Conservation (phyloP, 257 asterid genomes). For the Nyctanthes arbortristis region DNA sequence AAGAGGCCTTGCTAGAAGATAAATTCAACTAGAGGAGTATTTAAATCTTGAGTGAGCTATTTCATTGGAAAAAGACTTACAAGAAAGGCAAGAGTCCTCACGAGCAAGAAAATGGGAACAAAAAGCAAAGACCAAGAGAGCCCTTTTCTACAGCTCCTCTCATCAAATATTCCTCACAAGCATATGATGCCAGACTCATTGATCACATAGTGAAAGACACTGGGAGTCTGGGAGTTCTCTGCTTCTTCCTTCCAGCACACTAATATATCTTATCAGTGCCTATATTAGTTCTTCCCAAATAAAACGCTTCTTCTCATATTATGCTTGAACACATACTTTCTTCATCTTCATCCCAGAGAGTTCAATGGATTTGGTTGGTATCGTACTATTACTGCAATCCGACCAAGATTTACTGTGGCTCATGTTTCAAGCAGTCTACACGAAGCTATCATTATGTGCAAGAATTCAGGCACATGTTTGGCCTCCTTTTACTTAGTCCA, state of each 20-base stretch:
- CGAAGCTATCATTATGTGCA: conserved; percentile 1
- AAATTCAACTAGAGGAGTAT: conserved; percentile 8
- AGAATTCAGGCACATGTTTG: background rate
- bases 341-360: conserved; percentile 11
- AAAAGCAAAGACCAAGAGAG: background rate
- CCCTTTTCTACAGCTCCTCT: background rate
- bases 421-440: background rate
- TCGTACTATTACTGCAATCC: background rate
- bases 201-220: conserved; percentile 1
- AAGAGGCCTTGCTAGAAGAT: conserved; percentile 2
- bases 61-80: too few relatives aligned
- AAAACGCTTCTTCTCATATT: background rate
- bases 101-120: background rate
- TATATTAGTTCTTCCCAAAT: background rate
- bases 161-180: background rate
- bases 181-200: background rate
- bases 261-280: background rate
- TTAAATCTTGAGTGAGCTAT: conserved; percentile 4
- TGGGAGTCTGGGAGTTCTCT: background rate
- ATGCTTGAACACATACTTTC: background rate
- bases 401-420: background rate
- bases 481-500: background rate
- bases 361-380: background rate
- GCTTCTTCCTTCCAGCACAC: background rate
- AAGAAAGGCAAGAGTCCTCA: background rate